Base-by-base conservation (phyloP, 371 early-diverging fungal genomes). In the Mucor lusitanicus region DNA sequence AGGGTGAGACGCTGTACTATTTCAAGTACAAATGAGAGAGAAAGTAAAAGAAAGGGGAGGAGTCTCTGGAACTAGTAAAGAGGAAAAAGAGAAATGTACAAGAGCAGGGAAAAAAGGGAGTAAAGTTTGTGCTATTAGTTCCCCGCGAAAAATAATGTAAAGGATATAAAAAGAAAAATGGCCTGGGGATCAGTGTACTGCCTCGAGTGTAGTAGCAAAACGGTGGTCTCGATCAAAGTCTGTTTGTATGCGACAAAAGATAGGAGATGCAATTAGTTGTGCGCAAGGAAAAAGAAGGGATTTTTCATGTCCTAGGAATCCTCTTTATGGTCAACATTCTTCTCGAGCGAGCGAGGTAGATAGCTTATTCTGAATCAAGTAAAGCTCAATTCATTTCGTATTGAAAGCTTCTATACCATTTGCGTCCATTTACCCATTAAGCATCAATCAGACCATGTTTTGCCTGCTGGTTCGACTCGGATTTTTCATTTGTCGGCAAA, bases 101-200 rank as follows among this genome's bases (percentile, higher is more conserved):
- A n/a, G 28, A 35, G 37, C 28, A 55, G 40, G 39, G 37, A 12
- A 63, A 53, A 54, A 56, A 54, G 35, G 40, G 63, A 48, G 55
- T 15, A 63, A 32, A 17, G 17, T 39, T 40, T 39, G 53, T 32
- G 23, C 37, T 32, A 32, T 63, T 63, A 19, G 40, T 53, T 54
- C 64, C 56, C 64, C 56, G 56, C 11, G 28, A 40, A 50, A 37
- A 54, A 63, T 25, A 50, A 50, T 50, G 50, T 50, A 23, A 11
- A 50, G 50, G 25, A 23, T 50, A 50, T 7, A 44, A 44, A 44
- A 44, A 37, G 37, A 37, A 25, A 50, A 50, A 23, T 23, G 50
- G 50, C 50, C 50, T 50, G 50, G 50, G 44, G 50, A 50, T 50
- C 50, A 50, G 50, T 25, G 25, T 37, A 37, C 50, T n/a, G n/a